Evolutionary conservation across 305 asterid genomes (phyloP).

Genomic region (Galium porrigens): DNA sequence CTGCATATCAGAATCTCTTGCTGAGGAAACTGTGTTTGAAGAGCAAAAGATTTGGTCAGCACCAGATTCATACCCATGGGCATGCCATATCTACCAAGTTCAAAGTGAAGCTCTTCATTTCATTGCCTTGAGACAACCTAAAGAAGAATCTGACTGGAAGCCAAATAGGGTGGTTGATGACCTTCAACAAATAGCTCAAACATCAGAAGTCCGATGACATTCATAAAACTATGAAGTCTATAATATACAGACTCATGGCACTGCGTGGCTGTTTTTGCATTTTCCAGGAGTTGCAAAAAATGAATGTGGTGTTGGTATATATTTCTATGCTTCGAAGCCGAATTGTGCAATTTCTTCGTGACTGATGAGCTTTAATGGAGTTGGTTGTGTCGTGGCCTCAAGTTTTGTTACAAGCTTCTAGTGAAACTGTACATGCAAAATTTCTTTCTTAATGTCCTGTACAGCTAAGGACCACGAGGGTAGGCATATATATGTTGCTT

Average conservation of each 20-base stretch:
- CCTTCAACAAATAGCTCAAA: slow-evolving; percentile 5
- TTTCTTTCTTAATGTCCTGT: neutral
- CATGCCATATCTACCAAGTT: slow-evolving; percentile 67
- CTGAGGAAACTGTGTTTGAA: slow-evolving; percentile 63
- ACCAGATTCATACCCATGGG: slow-evolving; percentile 86
- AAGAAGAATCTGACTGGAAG: slow-evolving; percentile 56
- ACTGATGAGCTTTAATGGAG: too few species aligned
- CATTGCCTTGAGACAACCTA: slow-evolving; percentile 72
- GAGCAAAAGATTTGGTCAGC: slow-evolving; percentile 87
- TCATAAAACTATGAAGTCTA: neutral
- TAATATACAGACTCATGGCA: neutral
- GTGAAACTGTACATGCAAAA: neutral
- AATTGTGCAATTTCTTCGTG: too few species aligned
- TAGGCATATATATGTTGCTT: too few species aligned
- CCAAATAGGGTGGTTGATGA: slow-evolving; percentile 28
- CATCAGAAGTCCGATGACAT: slow-evolving; percentile 21
- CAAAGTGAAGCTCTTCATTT: slow-evolving; percentile 77
- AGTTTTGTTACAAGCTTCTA: neutral
- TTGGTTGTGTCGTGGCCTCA: neutral
- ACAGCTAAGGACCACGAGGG: neutral
- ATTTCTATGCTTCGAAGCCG: neutral
- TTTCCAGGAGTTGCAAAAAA: neutral
- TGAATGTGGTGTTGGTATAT: slow-evolving; percentile 5
- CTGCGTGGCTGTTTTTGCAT: neutral
- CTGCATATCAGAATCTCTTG: slow-evolving; percentile 55